A percentile compares a stretch with the other conserved stretches of the same genome.
phyloP scores from a whole-genome alignment of 768 basidiomycete genomes.

The Auriscalpium vulgare region DNA sequence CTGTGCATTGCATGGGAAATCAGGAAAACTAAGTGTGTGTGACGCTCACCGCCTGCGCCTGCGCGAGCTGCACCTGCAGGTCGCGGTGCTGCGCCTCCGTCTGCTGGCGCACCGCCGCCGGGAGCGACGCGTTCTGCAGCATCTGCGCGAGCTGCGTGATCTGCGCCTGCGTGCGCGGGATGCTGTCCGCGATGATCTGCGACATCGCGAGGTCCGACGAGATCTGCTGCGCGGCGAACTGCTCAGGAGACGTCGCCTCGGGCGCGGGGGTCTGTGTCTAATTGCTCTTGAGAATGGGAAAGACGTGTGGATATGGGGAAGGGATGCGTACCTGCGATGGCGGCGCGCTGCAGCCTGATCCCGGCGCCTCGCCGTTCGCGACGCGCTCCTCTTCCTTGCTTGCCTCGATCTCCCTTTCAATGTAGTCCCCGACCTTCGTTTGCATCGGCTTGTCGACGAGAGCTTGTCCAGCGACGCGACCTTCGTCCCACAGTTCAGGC shows the following conservation, averaged over 20 bases:
- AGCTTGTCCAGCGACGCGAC: constrained; percentile 87
- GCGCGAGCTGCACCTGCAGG: constrained; percentile 63
- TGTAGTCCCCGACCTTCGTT: constrained; percentile 71
- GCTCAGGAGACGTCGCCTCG: neutral
- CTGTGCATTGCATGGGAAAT: too few relatives aligned
- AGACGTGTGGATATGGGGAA: neutral
- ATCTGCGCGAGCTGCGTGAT: constrained; percentile 72
- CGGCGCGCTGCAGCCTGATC: neutral
- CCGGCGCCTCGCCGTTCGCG: constrained; percentile 5
- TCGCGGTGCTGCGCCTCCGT: constrained; percentile 81
- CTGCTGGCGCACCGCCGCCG: constrained; percentile 63
- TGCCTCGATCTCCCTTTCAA: constrained; percentile 74
- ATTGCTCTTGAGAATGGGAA: neutral
- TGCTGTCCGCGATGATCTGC: constrained; percentile 63
- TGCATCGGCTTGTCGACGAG: constrained; percentile 70
- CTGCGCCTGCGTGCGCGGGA: constrained; percentile 80
- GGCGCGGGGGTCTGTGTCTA: constrained; percentile 6
- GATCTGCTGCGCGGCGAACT: constrained; percentile 67
- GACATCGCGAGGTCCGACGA: constrained; percentile 57
- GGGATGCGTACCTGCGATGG: constrained; percentile 1
- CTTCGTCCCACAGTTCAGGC: constrained; percentile 84
- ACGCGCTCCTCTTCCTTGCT: constrained; percentile 48
- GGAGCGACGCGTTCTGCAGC: constrained; percentile 72
- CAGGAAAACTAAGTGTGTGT: too few relatives aligned
- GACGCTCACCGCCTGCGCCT: too few relatives aligned